Evolutionary conservation across 768 basidiomycete species (phyloP), one percentile per base, ranked within the genome.

Genomic region (Phaeotremella skinneri): DNA sequence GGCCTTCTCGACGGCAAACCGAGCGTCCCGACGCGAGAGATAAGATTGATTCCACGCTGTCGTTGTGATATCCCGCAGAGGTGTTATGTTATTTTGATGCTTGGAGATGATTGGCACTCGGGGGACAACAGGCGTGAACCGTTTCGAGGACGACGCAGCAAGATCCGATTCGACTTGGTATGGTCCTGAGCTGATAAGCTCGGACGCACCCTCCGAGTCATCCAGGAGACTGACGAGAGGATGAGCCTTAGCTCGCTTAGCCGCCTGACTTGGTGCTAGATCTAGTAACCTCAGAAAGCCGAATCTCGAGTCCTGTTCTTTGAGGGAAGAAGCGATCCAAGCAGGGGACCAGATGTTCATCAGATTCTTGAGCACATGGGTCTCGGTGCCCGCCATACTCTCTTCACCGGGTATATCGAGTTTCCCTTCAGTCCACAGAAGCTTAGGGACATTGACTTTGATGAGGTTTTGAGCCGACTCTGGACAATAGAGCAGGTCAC

Each of bases 271-370:
- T 1, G 89, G 82, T 16, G 85, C 80, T 21, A 83, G 76, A 55
- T 83, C 82, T 55, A 89, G 77, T 54, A 92, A 79, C 42, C 83
- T 85, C 53, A 92, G 79, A 78, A 96, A 94, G 1, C 89, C 84
- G 69, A 91, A 97, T 2, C 86, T 80, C 0, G 83, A 85, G n/a
- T 75, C 75, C 55, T 79, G 78, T n/a, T 86, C 81, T 45, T 82
- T 79, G 20, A 90, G 71, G 3, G 90, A 91, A 32, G 77, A 79
- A 58, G 86, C 80, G 41, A 97, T 86, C 83, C 87, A 84, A 64
- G 90, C 88, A 0, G 87, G 82, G 0, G 85, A 82, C 94, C 96
- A 99, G 56, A 99, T 93, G 74, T 88, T 91, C 79, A 90, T 85
- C 61, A 92, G 79, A 56, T 84, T 87, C 49, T 79, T 78, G 45